These are phyloP conservation scores for Protea cynaroides DNA, from an alignment of 164 flowering plant genomes.

Conservation along the genomic window DNA sequence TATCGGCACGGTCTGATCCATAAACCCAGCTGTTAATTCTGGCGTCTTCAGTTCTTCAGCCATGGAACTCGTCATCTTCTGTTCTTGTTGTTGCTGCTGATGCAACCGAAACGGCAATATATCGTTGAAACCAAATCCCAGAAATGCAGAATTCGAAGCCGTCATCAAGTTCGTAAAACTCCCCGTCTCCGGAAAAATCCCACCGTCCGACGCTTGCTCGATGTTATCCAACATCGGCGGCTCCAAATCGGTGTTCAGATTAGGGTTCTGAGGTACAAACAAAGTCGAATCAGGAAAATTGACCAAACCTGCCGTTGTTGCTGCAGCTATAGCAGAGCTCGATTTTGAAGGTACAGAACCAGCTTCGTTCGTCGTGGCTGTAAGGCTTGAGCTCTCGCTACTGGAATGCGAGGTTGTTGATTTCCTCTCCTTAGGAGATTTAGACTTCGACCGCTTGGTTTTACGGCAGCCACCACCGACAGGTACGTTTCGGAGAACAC, in stretches of 20 bases:
- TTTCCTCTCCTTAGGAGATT: slow-evolving; percentile 7
- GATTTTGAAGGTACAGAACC: too few relatives aligned
- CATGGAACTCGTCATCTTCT: slow-evolving; percentile 15
- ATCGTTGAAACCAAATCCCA: slow-evolving; percentile 24
- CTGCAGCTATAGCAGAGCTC: too few relatives aligned
- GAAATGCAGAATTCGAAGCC: slow-evolving; percentile 21
- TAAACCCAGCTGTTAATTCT: slow-evolving; percentile 22
- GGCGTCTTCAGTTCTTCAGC: slow-evolving; percentile 7
- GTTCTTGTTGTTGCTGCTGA: slow-evolving; percentile 14
- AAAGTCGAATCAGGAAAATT: too few relatives aligned
- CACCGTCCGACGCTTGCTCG: slow-evolving; percentile 20
- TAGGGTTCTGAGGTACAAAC: neutral
- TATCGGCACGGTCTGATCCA: slow-evolving; percentile 29
- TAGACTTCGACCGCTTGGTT: slow-evolving; percentile 26
- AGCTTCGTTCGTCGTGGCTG: too few relatives aligned
- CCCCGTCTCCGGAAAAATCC: slow-evolving; percentile 39
- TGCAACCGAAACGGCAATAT: slow-evolving; percentile 17
- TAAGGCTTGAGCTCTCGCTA: slow-evolving; percentile 13
- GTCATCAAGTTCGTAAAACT: slow-evolving; percentile 51
- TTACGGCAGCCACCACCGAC: slow-evolving; percentile 84
- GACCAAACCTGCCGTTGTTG: too few relatives aligned
- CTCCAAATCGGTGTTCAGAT: slow-evolving; percentile 20
- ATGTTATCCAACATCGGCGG: slow-evolving; percentile 17
- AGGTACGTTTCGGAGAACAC: slow-evolving; percentile 83
- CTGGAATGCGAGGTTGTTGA: slow-evolving; percentile 33